Conservation (phyloP, 148 eudicot species). For the Nepenthes gracilis region DNA sequence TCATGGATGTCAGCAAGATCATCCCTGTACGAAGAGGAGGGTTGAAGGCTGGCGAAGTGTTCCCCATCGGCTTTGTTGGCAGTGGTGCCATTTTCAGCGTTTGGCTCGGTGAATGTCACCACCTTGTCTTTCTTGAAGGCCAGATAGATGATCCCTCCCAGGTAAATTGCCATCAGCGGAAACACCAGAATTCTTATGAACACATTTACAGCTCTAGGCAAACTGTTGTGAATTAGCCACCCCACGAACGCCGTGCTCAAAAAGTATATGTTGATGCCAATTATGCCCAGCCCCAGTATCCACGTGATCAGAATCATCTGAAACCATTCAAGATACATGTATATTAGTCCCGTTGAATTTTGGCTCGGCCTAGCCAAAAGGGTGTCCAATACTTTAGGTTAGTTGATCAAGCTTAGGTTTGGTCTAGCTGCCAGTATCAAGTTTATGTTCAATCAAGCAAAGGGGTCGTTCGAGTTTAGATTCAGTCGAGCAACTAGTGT, state of each 20-base stretch:
- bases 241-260: slow-evolving; percentile 50
- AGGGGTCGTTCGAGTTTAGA: no score
- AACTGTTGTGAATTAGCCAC: no score
- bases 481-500: not conserved
- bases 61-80: no score
- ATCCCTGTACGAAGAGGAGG: slow-evolving; percentile 26
- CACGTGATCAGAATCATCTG: slow-evolving; percentile 73
- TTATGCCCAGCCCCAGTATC: slow-evolving; percentile 67
- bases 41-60: slow-evolving; percentile 1
- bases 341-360: no score
- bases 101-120: slow-evolving; percentile 42
- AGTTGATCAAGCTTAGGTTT: no score
- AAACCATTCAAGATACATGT: no score
- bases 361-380: no score
- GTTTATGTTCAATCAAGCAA: no score
- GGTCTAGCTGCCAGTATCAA: no score
- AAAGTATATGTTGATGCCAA: slow-evolving; percentile 81
- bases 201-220: slow-evolving; percentile 63
- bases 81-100: not conserved
- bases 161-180: slow-evolving; percentile 59
- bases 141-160: slow-evolving; percentile 48
- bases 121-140: slow-evolving; percentile 64
- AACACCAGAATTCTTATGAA: slow-evolving; percentile 66
- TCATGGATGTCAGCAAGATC: slow-evolving; percentile 45
- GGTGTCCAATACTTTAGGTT: no score